Base-by-base conservation (phyloP, 495 filamentous ascomycete species). In the Podospora bellae-mahoneyi region DNA sequence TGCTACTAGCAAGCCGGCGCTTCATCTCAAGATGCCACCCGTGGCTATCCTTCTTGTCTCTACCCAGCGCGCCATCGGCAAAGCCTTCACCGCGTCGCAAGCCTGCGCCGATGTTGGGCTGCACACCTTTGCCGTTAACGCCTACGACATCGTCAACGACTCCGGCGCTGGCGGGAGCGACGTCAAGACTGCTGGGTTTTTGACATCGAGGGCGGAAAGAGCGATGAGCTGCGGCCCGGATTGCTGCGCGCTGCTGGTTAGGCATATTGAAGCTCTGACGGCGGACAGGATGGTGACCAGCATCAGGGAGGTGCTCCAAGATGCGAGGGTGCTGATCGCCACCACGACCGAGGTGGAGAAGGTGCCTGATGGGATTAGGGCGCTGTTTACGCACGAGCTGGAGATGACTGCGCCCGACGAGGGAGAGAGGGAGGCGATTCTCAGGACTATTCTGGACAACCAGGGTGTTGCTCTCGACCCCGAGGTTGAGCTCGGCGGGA, bases 321-420 rank as follows among this genome's bases (percentile, higher is more conserved):
- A 90, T 23, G 85, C 87, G 39, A 82, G 94, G 62, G 91, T 97
- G 10, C 78, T 99, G 34, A 87, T 98, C 69, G 95, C 93, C 13
- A 99, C 95, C 3, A 97, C 94, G 1, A 96, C 92, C 3, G 93
- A 97, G 73, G 88, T 97, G 5, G 96, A 97, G 68, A 94, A 97
- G 72, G 85, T 99, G 6, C 90, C 93, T 0, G 94, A 97, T 68
- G 92, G 90, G 4, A 88, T 97, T 20, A 86, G 95, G 53, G 91
- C 91, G 23, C 84, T 98, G 18, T 97, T 99, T 78, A 97, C 92
- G 0, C 96, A 99, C 67, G 95, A 99, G 78, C 86, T 99, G 61
- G 96, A 98, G 77, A 90, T 98, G 84, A 86, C 82, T 65, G 96
- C 95, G 0, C 95, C 95, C 0, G 94, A 97, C 73, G 95, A 99